Base-by-base conservation (phyloP, 2,329 filamentous ascomycete species). In the Claviceps sp. region DNA sequence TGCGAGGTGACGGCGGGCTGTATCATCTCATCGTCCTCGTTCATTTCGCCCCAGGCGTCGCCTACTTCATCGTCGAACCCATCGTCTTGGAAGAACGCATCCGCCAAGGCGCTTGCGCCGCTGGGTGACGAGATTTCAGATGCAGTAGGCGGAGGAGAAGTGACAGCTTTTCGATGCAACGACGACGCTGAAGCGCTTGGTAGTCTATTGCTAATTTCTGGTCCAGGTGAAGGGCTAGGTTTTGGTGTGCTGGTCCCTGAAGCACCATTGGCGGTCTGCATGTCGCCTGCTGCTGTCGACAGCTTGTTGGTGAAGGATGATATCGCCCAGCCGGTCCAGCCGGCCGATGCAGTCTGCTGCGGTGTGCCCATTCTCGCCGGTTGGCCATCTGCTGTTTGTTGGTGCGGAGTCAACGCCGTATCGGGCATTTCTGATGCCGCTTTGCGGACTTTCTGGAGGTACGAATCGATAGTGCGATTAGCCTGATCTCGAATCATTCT, bases 291-390 rank as follows among this genome's bases (percentile, higher is more conserved):
- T 0, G 89, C 89, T 0, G 86, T 71, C 1, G 88, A 84, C 13
- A 97, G 67, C 62, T 95, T 96, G 68, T 97, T 97, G 2, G 93
- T 97, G 64, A 98, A 98, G 1, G 89, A 96, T 0, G 93, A 97
- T 51, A 98, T 96, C 1, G 93, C 93, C 93, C 93, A 98, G 13
- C 93, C 93, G 1, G 93, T 82, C 93, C 93, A 97, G 17, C 66
- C 61, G 5, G 61, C 56, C n/a, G 59, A 55, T n/a, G 58, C 65
- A 40, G 82, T 82, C 2, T 77, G 71, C 55, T 89, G 85, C 1
- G 89, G 84, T 1, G 87, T 93, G 56, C 84, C 83, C 75, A 95
- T 93, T 38, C 88, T 80, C 1, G 87, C 84, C 1, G 78, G 76
- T 19, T 69, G 71, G 4, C 72, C 71, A 13, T 75, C 66, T 3